A percentile compares a stretch with the other conserved stretches of the same genome.
Conservation (phyloP, 1,284 basidiomycete species). For the Cryptococcus sp. region DNA sequence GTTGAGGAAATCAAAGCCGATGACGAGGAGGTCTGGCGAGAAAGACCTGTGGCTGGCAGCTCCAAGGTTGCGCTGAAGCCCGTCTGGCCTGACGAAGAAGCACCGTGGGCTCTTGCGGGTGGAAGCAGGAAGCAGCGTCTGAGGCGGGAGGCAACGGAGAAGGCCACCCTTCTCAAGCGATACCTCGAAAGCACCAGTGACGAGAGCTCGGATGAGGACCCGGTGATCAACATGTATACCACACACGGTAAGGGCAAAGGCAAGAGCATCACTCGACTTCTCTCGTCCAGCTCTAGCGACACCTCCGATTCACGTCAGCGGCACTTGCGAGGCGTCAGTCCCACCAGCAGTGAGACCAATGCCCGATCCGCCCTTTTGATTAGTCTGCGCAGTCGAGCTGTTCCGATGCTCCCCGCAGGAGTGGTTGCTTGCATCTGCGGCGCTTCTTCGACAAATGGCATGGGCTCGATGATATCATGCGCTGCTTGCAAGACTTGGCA, state of each 20-base stretch:
- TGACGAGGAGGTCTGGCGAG: conserved; percentile 37
- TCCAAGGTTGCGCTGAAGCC: conserved; percentile 28
- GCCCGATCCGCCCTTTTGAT: conserved; percentile 28
- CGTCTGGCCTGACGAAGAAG: conserved; percentile 44
- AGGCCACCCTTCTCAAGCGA: conserved; percentile 30
- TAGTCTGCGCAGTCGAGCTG: conserved; percentile 25
- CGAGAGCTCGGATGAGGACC: conserved; percentile 40
- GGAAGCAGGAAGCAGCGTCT: conserved; percentile 30
- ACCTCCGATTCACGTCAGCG: conserved; percentile 5
- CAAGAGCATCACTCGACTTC: conserved; percentile 29
- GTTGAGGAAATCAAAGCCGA: conserved; percentile 38
- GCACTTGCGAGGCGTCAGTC: conserved; percentile 1
- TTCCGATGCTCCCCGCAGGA: conserved; percentile 26
- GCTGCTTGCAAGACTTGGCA: conserved; percentile 45
- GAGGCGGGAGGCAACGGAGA: conserved; percentile 36
- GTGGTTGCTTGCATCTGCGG: conserved; percentile 43
- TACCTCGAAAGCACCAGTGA: conserved; percentile 47
- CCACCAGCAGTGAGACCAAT: conserved; percentile 7
- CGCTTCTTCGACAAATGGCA: conserved; percentile 17
- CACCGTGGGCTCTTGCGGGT: conserved; percentile 40
- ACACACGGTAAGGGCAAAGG: conserved; percentile 27
- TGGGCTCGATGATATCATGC: conserved; percentile 40
- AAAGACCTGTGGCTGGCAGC: conserved; percentile 21
- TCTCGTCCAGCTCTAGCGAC: conserved; percentile 11
- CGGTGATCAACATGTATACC: conserved; percentile 12